Evolutionary conservation across 495 filamentous ascomycete species (phyloP), one percentile per base, ranked within the genome.

Genomic region (Hypoxylon lenormandii): DNA sequence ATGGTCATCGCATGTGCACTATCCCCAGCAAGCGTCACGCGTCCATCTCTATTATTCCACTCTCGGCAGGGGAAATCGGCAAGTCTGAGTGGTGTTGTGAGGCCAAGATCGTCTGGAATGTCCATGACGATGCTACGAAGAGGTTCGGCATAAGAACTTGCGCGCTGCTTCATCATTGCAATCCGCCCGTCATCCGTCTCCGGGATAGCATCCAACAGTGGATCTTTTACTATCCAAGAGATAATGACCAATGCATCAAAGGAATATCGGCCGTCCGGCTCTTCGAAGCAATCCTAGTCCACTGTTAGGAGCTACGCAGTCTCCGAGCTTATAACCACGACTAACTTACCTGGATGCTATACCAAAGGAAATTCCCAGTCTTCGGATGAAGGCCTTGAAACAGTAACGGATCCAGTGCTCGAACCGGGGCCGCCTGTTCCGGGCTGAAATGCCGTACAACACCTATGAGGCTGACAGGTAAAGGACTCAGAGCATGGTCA

Each of bases 1-100:
- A 87, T 87, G 0, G 85, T 86, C 86, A 88, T 88, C 3, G 86
- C 81, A 76, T 88, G 85, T 3, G 85, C 84, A 1, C 85, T 82
- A 74, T 88, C 86, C 3, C 86, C 85, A 2, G 83, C 70, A 3
- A 87, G 65, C 1, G 84, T 81, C 6, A 81, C 82, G 12, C 79
- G 76, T 4, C 82, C 81, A 40, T 75, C 76, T 3, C 23, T 53
- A 36, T 80, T 78, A 5, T 77, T 62, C 78, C 82, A 83, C 46
- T 64, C 69, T 3, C 66, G 56, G 19, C 61, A 76, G 57, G 60
- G 79, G 81, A 81, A 87, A 66, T 89, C 86, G 13, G 80, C 83
- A 3, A 88, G 67, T 18, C 71, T 78, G 43, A 89, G 22, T 2
- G 53, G 21, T 79, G 23, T 82, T 77, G 22, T 79, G 78, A 11